Percentiles rank a stretch among this genome's conserved stretches.
phyloP scores from a whole-genome alignment of 2,329 filamentous ascomycete species.

The Triangularia verruculosa region DNA sequence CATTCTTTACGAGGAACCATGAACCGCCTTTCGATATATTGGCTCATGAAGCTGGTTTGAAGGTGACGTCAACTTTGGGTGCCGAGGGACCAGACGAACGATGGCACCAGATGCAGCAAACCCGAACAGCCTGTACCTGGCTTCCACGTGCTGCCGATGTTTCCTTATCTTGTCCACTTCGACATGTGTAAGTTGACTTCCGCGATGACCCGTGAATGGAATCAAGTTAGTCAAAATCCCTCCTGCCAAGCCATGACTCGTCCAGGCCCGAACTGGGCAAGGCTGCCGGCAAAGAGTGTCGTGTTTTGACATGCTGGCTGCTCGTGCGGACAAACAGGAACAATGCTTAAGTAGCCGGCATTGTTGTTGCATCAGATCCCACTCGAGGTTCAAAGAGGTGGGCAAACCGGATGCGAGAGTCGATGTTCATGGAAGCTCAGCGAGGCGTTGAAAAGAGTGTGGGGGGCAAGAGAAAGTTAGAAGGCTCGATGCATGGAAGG shows the following conservation, averaged over 20 bases:
- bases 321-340: background rate
- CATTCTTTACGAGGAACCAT: no score
- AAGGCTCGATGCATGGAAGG: background rate
- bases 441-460: background rate
- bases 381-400: background rate
- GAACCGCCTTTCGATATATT: background rate
- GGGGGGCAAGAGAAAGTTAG: background rate
- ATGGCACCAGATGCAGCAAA: background rate
- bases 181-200: background rate
- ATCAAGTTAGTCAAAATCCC: background rate
- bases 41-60: background rate
- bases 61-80: background rate
- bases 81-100: background rate
- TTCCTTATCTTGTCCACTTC: background rate
- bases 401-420: constrained; percentile 5
- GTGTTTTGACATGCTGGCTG: background rate
- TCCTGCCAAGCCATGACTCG: background rate
- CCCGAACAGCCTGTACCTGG: background rate
- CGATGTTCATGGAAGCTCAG: background rate
- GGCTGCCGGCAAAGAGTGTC: background rate
- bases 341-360: background rate
- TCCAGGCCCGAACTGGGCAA: background rate
- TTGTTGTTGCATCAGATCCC: constrained; percentile 1
- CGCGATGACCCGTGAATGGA: background rate
- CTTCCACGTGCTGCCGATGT: background rate